Base-by-base conservation (phyloP, 1,284 basidiomycete genomes). In the Lentinus polychrous region DNA sequence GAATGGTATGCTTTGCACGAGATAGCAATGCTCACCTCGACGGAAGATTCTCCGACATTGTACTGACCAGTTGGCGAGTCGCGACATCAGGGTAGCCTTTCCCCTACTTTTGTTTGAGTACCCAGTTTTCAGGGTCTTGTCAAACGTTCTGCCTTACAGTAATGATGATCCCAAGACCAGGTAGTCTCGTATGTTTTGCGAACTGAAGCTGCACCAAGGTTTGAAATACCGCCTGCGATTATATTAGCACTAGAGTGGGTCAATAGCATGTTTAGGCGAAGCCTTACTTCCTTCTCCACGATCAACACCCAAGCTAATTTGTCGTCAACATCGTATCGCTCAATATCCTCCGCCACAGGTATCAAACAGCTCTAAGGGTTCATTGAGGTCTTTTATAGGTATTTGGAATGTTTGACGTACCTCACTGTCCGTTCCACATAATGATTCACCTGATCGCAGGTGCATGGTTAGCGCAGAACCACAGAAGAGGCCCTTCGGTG, bases 31-130 rank as follows among this genome's bases (percentile, higher is more conserved):
- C 65, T 52, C 57, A 77, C 80, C 60, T 52, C 3, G 60, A 48
- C 3, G 86, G 83, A 22, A 91, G 74, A 36, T 75, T 75, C 45
- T 82, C 75, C 1, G 84, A 78, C 1, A 95, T 70, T 0, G 75
- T 78, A 49, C 81, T 80, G 40, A 92, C 76, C 4, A 96, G 72
- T 54, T 93, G 83, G 8, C 91, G 78, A 1, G 94, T 94, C 1
- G 91, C 84, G 1, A 95, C 64, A 60, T 96, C 94, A 0, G 94
- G 93, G 65, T 94, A 96, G 1, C 94, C 94, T 66, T 95, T 95
- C 2, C 94, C 94, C 91, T 94, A 57, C 12, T 42, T 14, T n/a
- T 14, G 11, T n/a, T 12, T 4, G 33, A 18, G 15, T n/a, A 35
- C 7, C 10, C 15, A 18, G 27, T 36, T 11, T 20, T 10, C 23